Percentiles rank a stretch among this genome's conserved stretches.
These are phyloP conservation scores for Globisporangium takayamanum DNA, from an alignment of 352 stramenopile genomes.

Conservation along the genomic window DNA sequence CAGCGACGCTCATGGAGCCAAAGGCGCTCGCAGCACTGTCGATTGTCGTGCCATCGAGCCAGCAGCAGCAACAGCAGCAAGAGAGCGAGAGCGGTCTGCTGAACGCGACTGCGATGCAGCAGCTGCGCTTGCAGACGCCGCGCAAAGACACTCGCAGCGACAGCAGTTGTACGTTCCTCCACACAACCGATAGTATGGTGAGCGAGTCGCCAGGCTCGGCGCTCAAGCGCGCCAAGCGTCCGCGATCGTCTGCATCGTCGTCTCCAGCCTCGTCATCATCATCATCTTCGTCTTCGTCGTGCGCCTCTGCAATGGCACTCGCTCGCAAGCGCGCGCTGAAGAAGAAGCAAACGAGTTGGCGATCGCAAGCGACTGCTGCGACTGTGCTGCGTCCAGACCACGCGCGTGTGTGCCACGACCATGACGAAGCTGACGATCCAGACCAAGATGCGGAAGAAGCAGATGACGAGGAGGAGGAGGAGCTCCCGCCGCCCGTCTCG, in stretches of 20 bases:
- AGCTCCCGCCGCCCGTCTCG: constrained; percentile 5
- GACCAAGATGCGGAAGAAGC: not conserved
- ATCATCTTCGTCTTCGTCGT: constrained; percentile 11
- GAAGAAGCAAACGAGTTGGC: not conserved
- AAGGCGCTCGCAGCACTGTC: constrained; percentile 9
- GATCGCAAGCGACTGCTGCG: no score
- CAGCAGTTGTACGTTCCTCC: not conserved
- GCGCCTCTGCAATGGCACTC: constrained; percentile 7
- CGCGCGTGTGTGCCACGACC: not conserved
- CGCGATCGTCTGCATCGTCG: constrained; percentile 2
- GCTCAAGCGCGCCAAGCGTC: constrained; percentile 2
- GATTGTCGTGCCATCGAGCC: constrained; percentile 9
- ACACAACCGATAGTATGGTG: not conserved
- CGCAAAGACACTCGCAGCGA: not conserved
- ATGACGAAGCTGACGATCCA: not conserved
- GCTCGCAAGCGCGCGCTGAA: constrained; percentile 12
- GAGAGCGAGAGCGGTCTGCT: not conserved
- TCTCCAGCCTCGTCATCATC: constrained; percentile 7
- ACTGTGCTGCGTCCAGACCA: no score
- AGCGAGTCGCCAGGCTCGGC: constrained; percentile 4
- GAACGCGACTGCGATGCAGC: constrained; percentile 12
- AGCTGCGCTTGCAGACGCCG: constrained; percentile 14
- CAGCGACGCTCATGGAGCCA: constrained; percentile 4
- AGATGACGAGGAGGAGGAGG: constrained; percentile 4
- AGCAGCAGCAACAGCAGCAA: not conserved